Evolutionary conservation across 2,329 filamentous ascomycete species (phyloP).

Genomic region (Alternaria alternata): DNA sequence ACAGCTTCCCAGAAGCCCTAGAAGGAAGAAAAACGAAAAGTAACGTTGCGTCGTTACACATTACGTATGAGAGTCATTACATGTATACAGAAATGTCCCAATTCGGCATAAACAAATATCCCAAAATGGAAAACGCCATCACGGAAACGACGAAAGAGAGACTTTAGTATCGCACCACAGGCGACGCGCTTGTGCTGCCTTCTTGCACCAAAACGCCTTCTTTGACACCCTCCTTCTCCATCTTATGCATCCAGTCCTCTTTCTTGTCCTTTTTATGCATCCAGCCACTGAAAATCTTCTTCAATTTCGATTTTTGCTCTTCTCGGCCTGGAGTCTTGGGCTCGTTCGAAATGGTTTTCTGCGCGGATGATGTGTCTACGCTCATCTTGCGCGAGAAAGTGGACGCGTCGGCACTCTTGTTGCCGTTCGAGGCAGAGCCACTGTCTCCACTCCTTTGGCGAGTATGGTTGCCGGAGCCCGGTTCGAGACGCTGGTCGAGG

Average conservation of each 20-base stretch:
- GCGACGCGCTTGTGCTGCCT: conserved; percentile 31
- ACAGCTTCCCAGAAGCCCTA: not conserved
- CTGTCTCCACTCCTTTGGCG: conserved; percentile 26
- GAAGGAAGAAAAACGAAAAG: conserved; percentile 1
- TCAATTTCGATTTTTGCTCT: conserved; percentile 45
- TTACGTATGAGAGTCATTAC: conserved; percentile 29
- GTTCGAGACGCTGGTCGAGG: conserved; percentile 29
- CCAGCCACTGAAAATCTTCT: conserved; percentile 48
- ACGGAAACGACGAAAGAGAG: not conserved
- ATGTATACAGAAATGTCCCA: conserved; percentile 1
- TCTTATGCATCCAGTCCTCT: conserved; percentile 53
- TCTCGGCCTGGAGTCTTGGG: conserved; percentile 32
- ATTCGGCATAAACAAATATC: not conserved
- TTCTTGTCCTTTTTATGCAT: conserved; percentile 50
- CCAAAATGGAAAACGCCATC: not conserved
- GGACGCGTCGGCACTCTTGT: conserved; percentile 36
- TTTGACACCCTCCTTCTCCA: conserved; percentile 53
- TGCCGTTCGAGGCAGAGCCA: conserved; percentile 26
- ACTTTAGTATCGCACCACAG: conserved; percentile 46
- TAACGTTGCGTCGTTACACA: conserved; percentile 17
- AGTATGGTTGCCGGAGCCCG: conserved; percentile 22
- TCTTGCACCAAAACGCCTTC: conserved; percentile 50
- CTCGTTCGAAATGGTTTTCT: conserved; percentile 19
- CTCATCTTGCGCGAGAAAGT: conserved; percentile 48
- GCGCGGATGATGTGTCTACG: conserved; percentile 26